Base-by-base conservation (phyloP, 164 flowering plant genomes). In the Magnolia officinalis region DNA sequence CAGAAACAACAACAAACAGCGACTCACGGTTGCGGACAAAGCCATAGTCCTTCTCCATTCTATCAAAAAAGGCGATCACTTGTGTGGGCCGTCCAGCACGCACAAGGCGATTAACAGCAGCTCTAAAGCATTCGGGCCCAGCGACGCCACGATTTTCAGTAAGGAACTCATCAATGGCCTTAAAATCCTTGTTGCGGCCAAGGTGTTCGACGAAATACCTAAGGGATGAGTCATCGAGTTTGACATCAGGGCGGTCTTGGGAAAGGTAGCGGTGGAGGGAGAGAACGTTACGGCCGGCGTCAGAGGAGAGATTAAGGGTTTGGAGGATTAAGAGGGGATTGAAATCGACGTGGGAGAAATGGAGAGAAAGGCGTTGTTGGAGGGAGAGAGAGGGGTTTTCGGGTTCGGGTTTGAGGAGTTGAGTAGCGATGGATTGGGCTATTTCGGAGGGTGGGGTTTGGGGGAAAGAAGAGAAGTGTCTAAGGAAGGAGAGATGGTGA, bases 171-270 rank as follows among this genome's bases (percentile, higher is more conserved):
- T 90, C 84, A 19, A 83, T 77, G 8, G 91, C 87, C 78, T 93
- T 94, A 81, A 96, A 92, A 83, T 96, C 99, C 75, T 90, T 90
- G 31, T 94, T 80, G 9, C 97, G 89, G 19, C 98, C 99, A 64
- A 96, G 90, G 83, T 82, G 90, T 75, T 86, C 85, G 26, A 92
- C 86, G 70, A 96, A 83, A 29, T 74, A 78, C 2, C 98, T 88
- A 13, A 83, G n/a, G 0, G 92, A 85, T 51, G 85, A 90, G 63
- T 94, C 98, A 29, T 81, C 72, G 66, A 85, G 84, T 16, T 79
- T 49, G 75, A 90, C 88, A 7, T 58, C 80, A 1, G 86, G 78
- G 26, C 82, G 88, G 26, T 88, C 78, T 8, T 59, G 20, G n/a
- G 87, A 70, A 5, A 89, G 83, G 97, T 97, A 96, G 21, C 86